Evolutionary conservation across 176 grass and related monocot genomes (phyloP).

Genomic region (Triticum monococcum): DNA sequence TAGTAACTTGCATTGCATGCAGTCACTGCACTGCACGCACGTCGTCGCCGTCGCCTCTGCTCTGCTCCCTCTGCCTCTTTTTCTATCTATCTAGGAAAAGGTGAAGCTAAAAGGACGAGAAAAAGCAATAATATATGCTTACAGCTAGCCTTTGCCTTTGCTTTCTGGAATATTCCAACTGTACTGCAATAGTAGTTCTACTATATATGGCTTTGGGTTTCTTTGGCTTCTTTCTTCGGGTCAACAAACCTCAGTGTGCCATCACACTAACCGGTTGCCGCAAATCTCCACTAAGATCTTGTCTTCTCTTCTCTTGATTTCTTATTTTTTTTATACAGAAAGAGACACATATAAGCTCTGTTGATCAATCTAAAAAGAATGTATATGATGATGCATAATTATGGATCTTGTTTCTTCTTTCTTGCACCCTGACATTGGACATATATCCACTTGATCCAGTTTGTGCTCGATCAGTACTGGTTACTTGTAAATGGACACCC

Average conservation of each 20-base stretch:
- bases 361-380: background rate
- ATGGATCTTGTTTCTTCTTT: too few relatives aligned
- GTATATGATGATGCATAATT: too few relatives aligned
- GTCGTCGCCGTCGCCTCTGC: background rate
- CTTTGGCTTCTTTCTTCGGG: background rate
- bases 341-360: background rate
- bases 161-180: conserved; percentile 32
- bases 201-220: background rate
- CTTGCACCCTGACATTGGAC: too few relatives aligned
- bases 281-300: background rate
- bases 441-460: too few relatives aligned
- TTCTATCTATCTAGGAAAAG: conserved; percentile 18
- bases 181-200: conserved; percentile 21
- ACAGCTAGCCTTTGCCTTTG: background rate
- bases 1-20: background rate
- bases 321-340: background rate
- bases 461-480: background rate
- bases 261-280: background rate
- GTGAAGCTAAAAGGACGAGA: background rate
- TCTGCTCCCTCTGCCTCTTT: background rate
- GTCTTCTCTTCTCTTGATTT: background rate
- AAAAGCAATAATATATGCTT: background rate
- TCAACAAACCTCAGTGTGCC: background rate
- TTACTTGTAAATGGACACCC: background rate
- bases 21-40: background rate